These are phyloP conservation scores for Plantago rigida DNA, from an alignment of 305 asterid genomes.

Conservation along the genomic window DNA sequence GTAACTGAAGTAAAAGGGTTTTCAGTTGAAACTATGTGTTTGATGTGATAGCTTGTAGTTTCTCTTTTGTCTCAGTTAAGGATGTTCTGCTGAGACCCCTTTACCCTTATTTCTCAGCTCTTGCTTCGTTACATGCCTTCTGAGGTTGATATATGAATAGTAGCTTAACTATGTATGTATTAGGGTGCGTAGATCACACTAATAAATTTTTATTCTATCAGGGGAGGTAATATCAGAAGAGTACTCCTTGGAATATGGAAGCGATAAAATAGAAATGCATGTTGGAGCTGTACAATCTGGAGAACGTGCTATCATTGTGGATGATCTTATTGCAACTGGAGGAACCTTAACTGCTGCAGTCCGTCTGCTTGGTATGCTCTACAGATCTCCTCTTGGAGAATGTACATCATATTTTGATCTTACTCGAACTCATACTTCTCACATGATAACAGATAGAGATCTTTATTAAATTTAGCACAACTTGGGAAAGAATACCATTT, in stretches of 20 bases:
- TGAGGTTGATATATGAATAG: background rate
- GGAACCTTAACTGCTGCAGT: constrained; percentile 84
- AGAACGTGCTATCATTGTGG: constrained; percentile 70
- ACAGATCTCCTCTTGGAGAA: constrained; percentile 13
- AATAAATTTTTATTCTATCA: constrained; percentile 25
- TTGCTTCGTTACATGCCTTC: too few relatives aligned
- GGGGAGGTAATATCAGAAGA: constrained; percentile 93
- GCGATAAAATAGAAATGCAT: constrained; percentile 91
- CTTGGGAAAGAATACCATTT: too few relatives aligned
- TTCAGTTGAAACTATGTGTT: background rate
- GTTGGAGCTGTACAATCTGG: constrained; percentile 87
- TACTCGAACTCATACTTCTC: background rate
- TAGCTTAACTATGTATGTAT: constrained; percentile 10
- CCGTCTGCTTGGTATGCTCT: constrained; percentile 59
- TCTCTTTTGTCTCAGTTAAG: background rate
- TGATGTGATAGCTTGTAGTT: background rate
- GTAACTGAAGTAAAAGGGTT: background rate
- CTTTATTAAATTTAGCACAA: background rate
- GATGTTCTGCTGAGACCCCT: background rate
- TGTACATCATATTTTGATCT: background rate
- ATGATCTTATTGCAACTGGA: constrained; percentile 93
- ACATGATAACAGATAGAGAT: constrained; percentile 1
- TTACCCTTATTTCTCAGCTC: background rate
- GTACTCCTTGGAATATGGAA: constrained; percentile 88
- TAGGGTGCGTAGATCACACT: background rate